Evolutionary conservation across 2,329 filamentous ascomycete species (phyloP), one percentile per base, ranked within the genome.

Genomic region (Pezicula rhizophila): DNA sequence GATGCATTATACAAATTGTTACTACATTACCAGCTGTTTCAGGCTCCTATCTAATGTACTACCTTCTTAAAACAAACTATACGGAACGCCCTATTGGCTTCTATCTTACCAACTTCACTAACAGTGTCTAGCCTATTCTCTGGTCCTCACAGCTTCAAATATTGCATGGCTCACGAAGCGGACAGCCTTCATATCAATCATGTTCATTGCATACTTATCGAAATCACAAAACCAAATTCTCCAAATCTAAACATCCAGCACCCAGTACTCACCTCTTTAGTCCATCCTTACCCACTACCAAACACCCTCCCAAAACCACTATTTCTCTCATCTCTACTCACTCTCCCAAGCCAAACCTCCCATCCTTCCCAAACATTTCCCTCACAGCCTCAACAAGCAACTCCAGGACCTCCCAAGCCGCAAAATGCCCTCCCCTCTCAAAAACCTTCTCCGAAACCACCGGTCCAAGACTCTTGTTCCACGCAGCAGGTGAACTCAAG

Each of bases 161-260:
- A 84, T 79, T 1, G 82, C 71, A 0, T 83, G 83, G 8, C 77
- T 74, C 12, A 84, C 81, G 2, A 85, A 86, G 64, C 82, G 81
- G 59, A 80, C 79, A 0, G 71, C 77, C 41, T 72, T 79, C 38
- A 80, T 83, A 72, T 77, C 76, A 0, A 64, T 83, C 1, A 84
- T 78, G 68, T 81, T 83, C 54, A 79, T 78, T 1, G 80, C 77
- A 0, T 73, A 75, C n/a, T n/a, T n/a, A n/a, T n/a, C n/a, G n/a
- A 23, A 23, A 23, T 23, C 20, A 23, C 23, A 23, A 18, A 18
- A 23, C 6, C 23, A 23, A 23, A 7, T 5, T 23, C 4, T 23
- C 23, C 23, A 23, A 23, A 23, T 23, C 23, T 23, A 23, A 23
- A 23, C 4, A 5, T 23, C 23, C 6, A 23, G 6, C 23, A 23